Percentiles rank a stretch among this genome's conserved stretches.
Evolutionary conservation across 352 stramenopile species (phyloP).

Genomic region (Thalassiosira exigua): DNA sequence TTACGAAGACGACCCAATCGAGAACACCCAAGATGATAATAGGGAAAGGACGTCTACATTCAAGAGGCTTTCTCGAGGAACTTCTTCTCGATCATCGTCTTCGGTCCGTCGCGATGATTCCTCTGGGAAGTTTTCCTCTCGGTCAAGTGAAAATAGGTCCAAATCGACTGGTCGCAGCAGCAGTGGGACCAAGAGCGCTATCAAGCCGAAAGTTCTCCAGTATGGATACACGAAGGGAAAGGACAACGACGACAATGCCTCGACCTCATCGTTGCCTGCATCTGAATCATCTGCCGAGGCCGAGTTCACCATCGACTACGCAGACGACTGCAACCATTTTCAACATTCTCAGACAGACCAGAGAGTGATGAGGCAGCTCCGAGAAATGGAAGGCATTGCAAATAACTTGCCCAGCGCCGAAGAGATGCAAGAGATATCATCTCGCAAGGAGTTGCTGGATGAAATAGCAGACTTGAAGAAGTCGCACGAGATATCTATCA

Average conservation of each 20-base stretch:
- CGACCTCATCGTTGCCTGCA: conserved; percentile 1
- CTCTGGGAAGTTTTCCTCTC: not conserved
- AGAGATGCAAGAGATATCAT: conserved; percentile 42
- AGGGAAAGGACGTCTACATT: conserved; percentile 12
- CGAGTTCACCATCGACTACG: conserved; percentile 31
- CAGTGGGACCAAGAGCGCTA: not conserved
- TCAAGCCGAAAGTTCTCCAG: conserved; percentile 52
- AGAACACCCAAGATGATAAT: conserved; percentile 52
- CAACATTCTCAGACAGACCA: conserved; percentile 52
- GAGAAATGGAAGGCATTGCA: conserved; percentile 39
- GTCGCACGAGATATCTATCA: conserved; percentile 23
- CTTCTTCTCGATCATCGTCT: not conserved
- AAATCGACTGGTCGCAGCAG: not conserved
- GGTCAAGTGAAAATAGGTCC: not conserved
- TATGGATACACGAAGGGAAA: conserved; percentile 16
- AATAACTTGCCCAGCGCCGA: conserved; percentile 27
- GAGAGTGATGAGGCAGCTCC: conserved; percentile 41
- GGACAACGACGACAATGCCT: conserved; percentile 7
- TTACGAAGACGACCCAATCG: conserved; percentile 39
- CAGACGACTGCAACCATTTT: conserved; percentile 9
- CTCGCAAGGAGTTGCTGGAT: conserved; percentile 38
- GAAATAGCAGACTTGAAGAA: conserved; percentile 44
- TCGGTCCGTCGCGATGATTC: conserved; percentile 7
- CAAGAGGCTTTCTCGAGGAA: conserved; percentile 56
- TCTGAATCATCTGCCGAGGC: conserved; percentile 28